Percentiles rank a stretch among this genome's conserved stretches.
These are phyloP conservation scores for Neurospora sp. DNA, from an alignment of 495 filamentous ascomycete species.

Conservation along the genomic window DNA sequence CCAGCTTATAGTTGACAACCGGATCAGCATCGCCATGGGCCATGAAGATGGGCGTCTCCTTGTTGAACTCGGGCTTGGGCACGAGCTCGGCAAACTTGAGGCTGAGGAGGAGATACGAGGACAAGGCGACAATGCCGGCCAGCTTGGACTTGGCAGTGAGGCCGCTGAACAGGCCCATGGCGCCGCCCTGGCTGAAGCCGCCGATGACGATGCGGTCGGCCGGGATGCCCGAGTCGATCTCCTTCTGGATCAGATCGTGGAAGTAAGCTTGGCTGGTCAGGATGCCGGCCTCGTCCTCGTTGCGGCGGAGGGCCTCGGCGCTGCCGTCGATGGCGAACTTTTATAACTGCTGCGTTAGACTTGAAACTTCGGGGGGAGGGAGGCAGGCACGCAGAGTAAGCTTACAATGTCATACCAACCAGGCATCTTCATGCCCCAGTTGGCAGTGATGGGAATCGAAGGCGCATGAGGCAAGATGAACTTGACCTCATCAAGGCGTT, in stretches of 20 bases:
- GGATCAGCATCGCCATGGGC: conserved; percentile 70
- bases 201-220: conserved; percentile 76
- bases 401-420: conserved; percentile 89
- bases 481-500: conserved; percentile 77
- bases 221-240: conserved; percentile 75
- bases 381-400: conserved; percentile 11
- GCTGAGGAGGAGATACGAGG: conserved; percentile 69
- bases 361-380: background rate
- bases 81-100: conserved; percentile 58
- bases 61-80: conserved; percentile 57
- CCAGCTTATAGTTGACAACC: conserved; percentile 60
- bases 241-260: conserved; percentile 68
- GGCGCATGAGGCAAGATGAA: conserved; percentile 97
- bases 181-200: conserved; percentile 49
- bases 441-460: conserved; percentile 80
- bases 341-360: background rate
- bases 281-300: conserved; percentile 76
- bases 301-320: conserved; percentile 34
- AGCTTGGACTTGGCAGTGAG: conserved; percentile 66
- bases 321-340: conserved; percentile 24
- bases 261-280: conserved; percentile 62
- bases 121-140: conserved; percentile 79
- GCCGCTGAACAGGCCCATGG: conserved; percentile 49
- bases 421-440: conserved; percentile 69
- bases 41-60: conserved; percentile 77